Evolutionary conservation across 192 early-diverging fungal genomes (phyloP).

Genomic region (Borealophlyctis nickersoniae): DNA sequence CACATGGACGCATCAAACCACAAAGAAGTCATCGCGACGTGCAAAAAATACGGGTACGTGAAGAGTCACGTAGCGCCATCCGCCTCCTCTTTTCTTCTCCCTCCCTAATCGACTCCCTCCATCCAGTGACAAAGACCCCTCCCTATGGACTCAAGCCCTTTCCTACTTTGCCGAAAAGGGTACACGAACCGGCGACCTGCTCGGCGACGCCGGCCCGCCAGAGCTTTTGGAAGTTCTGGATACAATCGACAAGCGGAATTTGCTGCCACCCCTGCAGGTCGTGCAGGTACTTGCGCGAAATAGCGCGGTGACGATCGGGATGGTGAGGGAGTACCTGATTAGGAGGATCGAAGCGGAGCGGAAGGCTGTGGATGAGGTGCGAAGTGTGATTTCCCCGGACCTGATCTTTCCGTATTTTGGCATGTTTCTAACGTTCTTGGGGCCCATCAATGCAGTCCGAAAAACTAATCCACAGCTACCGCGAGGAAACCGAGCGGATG

Average conservation of each 20-base stretch:
- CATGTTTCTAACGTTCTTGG: no score
- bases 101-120: background rate
- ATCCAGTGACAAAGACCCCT: slow-evolving; percentile 35
- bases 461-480: slow-evolving; percentile 69
- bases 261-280: slow-evolving; percentile 88
- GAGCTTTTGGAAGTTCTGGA: slow-evolving; percentile 59
- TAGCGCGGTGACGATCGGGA: slow-evolving; percentile 80
- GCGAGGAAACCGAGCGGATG: slow-evolving; percentile 74
- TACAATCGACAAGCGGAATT: slow-evolving; percentile 79
- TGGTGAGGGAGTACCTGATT: slow-evolving; percentile 81
- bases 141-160: slow-evolving; percentile 47
- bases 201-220: slow-evolving; percentile 1
- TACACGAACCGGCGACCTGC: slow-evolving; percentile 6
- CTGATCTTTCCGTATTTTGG: no score
- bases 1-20: slow-evolving; percentile 45
- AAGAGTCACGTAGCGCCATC: no score
- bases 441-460: slow-evolving; percentile 22
- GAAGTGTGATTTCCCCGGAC: background rate
- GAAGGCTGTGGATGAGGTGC: slow-evolving; percentile 56
- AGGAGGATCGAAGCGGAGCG: slow-evolving; percentile 71
- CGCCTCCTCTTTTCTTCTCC: no score
- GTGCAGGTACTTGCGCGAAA: slow-evolving; percentile 79
- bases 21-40: slow-evolving; percentile 35
- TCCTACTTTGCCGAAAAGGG: slow-evolving; percentile 43
- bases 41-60: slow-evolving; percentile 50